phyloP scores from a whole-genome alignment of 1,284 basidiomycete genomes.

The Marasmius tenuissimus region DNA sequence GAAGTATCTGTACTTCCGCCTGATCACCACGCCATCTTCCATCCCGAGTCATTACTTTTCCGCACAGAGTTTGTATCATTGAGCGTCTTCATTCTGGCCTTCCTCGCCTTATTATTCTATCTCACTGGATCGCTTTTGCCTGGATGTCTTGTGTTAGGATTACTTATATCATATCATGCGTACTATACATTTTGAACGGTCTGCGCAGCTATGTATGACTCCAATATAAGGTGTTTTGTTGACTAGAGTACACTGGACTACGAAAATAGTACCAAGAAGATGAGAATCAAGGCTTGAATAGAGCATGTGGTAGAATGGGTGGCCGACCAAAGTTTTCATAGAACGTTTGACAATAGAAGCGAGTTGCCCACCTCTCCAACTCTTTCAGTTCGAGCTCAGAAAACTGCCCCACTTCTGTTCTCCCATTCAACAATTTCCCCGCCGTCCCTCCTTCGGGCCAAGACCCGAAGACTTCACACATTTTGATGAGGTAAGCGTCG shows the following conservation, averaged over 20 bases:
- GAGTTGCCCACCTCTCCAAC: not conserved
- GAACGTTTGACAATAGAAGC: not conserved
- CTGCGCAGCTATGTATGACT: too few relatives aligned
- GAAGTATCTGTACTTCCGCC: not conserved
- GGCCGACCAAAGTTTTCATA: not conserved
- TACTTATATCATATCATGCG: not conserved
- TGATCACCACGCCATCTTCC: not conserved
- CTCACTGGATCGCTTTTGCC: not conserved
- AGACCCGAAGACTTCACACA: not conserved
- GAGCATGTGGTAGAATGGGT: not conserved
- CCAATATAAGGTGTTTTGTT: not conserved
- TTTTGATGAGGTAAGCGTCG: not conserved
- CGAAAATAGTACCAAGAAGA: not conserved
- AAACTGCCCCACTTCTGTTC: not conserved
- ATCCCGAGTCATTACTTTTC: not conserved
- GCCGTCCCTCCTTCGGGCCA: not conserved
- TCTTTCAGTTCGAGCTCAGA: not conserved
- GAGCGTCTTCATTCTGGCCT: too few relatives aligned
- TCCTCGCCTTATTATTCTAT: not conserved
- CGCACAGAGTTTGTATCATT: not conserved
- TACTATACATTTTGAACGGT: too few relatives aligned
- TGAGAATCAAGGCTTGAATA: not conserved
- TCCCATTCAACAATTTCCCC: not conserved
- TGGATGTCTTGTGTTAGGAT: not conserved
- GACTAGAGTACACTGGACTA: too few relatives aligned